Evolutionary conservation across 768 basidiomycete species (phyloP), one percentile per base, ranked within the genome.

Genomic region (Leccinum broughii): DNA sequence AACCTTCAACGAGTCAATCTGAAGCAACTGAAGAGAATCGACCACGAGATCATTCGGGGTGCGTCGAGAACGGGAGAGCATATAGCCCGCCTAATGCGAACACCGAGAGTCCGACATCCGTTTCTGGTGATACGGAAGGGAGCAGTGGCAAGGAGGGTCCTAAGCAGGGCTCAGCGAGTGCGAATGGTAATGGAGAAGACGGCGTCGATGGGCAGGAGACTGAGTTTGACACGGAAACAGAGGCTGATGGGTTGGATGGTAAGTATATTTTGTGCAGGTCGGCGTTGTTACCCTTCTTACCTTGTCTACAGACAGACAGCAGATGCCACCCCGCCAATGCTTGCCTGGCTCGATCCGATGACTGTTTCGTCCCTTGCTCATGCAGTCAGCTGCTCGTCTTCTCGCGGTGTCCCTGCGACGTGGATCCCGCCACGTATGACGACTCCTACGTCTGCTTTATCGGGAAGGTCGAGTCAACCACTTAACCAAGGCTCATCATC

Each of bases 291-390:
- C n/a, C 15, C 4, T 17, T 24, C 49, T 59, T 15, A 60, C 6
- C 20, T 44, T 15, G 30, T 59, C n/a, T 44, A 44, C 55, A 82
- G 81, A 78, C 57, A 63, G 70, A 1, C 69, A 66, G 22, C 75
- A 73, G 15, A 79, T 81, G 84, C 83, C 83, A 5, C 83, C 83
- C 81, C 83, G 22, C 80, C 80, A 0, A 76, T 83, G 68, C 81
- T 81, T 6, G 77, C 78, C 15, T 70, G 76, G 10, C 66, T 77
- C 32, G 77, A 82, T 59, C 76, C 78, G 6, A 77, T 78, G 30
- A 75, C 76, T 4, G 60, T 76, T 39, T 71, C 72, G 20, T 72
- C 75, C 52, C 69, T 74, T 35, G 58, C 53, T 8, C 65, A 62
- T 30, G 54, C 53, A 3, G 58, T 24, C 11, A 61, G 66, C 35